Evolutionary conservation across 1,284 basidiomycete genomes (phyloP).

Genomic region (Hymenochaete sp.): DNA sequence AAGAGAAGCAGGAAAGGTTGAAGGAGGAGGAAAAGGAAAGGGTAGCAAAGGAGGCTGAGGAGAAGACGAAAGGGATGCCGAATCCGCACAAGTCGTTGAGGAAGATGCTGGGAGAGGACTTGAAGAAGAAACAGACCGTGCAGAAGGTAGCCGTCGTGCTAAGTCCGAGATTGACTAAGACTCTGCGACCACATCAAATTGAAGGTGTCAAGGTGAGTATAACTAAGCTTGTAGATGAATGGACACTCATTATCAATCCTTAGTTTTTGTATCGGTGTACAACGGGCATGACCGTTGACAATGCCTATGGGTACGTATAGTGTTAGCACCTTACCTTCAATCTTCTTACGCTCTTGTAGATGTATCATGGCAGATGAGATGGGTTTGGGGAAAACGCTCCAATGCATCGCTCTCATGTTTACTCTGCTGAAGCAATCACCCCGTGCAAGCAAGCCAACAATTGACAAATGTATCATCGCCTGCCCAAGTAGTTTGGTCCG

Average conservation of each 20-base stretch:
- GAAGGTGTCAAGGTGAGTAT: conserved; percentile 85
- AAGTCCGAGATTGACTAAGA: conserved; percentile 80
- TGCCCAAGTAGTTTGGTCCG: conserved; percentile 96
- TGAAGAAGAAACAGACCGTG: conserved; percentile 54
- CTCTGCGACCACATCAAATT: conserved; percentile 93
- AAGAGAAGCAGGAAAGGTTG: conserved; percentile 62
- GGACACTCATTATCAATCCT: conserved; percentile 15
- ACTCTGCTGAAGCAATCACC: conserved; percentile 97
- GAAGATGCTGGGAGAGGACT: conserved; percentile 71
- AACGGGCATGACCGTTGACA: conserved; percentile 86
- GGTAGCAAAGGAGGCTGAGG: conserved; percentile 54
- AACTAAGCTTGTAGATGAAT: conserved; percentile 21
- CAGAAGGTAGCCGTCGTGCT: conserved; percentile 95
- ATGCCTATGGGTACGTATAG: conserved; percentile 65
- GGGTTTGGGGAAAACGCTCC: conserved; percentile 94
- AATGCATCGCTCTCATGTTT: conserved; percentile 96
- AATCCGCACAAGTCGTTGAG: conserved; percentile 92
- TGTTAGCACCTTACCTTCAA: neutral
- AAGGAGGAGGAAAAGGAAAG: conserved; percentile 62
- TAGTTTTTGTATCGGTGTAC: conserved; percentile 94
- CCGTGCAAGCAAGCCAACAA: conserved; percentile 73
- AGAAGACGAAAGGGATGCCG: conserved; percentile 60
- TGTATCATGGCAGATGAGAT: conserved; percentile 99
- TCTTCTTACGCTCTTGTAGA: conserved; percentile 17
- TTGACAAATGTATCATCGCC: conserved; percentile 97